A percentile compares a stretch with the other conserved stretches of the same genome.
Conservation (phyloP, 352 stramenopile species). For the Halophytophthora polymorphica region DNA sequence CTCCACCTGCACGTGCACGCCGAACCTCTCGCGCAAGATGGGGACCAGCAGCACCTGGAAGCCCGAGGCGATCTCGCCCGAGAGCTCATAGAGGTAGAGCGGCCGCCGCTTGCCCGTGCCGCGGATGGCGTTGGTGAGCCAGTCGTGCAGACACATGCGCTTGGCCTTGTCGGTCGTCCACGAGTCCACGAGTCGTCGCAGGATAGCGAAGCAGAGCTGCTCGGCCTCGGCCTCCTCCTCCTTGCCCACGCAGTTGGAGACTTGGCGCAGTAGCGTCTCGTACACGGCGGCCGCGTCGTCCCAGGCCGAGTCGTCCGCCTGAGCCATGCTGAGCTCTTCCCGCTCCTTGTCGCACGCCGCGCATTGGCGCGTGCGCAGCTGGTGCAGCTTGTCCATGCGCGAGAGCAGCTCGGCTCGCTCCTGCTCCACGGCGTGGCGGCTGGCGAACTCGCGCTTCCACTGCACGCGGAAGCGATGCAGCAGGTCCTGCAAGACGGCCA, state of each 20-base stretch:
- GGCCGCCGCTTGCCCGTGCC: slow-evolving; percentile 46
- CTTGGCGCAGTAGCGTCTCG: slow-evolving; percentile 36
- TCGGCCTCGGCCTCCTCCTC: slow-evolving; percentile 47
- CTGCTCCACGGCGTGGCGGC: slow-evolving; percentile 25
- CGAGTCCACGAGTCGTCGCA: slow-evolving; percentile 53
- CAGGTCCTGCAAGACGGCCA: slow-evolving; percentile 45
- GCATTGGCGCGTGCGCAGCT: slow-evolving; percentile 28
- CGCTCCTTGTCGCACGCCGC: slow-evolving; percentile 23
- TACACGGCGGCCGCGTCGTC: slow-evolving; percentile 37
- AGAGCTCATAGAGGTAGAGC: slow-evolving; percentile 59
- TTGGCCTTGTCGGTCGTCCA: slow-evolving; percentile 76
- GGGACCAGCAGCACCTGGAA: slow-evolving; percentile 65
- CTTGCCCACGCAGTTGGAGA: slow-evolving; percentile 13
- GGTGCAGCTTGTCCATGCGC: slow-evolving; percentile 34
- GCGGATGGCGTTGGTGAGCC: slow-evolving; percentile 65
- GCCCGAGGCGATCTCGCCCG: slow-evolving; percentile 53
- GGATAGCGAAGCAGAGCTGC: slow-evolving; percentile 55
- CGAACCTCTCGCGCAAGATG: slow-evolving; percentile 54
- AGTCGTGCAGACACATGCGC: slow-evolving; percentile 66
- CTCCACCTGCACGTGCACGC: slow-evolving; percentile 52
- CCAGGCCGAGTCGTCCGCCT: slow-evolving; percentile 42
- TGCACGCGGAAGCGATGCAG: slow-evolving; percentile 45
- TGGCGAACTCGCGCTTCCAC: slow-evolving; percentile 46
- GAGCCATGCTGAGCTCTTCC: slow-evolving; percentile 18
- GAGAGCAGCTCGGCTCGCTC: slow-evolving; percentile 42